phyloP scores from a whole-genome alignment of 83 land plant genomes.

The Isoetes engelmannii region DNA sequence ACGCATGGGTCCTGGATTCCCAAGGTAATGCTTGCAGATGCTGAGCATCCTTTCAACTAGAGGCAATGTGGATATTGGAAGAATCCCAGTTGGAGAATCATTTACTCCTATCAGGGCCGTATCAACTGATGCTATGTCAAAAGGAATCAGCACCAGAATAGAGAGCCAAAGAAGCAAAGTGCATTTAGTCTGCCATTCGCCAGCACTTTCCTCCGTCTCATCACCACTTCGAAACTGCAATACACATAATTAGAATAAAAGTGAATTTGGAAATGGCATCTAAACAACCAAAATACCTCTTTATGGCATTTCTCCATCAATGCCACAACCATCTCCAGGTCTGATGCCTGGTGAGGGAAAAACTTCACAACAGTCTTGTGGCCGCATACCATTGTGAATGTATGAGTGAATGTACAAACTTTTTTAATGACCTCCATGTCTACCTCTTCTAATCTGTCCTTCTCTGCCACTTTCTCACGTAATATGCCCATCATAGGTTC shows the following conservation, averaged over 20 bases:
- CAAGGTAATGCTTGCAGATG: conserved; percentile 71
- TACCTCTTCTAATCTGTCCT: conserved; percentile 29
- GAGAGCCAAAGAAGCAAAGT: conserved; percentile 84
- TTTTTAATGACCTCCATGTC: conserved; percentile 59
- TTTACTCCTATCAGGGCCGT: conserved; percentile 42
- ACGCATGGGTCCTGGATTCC: conserved; percentile 88
- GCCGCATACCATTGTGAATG: conserved; percentile 84
- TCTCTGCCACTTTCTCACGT: conserved; percentile 39
- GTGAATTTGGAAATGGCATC: background rate
- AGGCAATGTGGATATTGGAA: conserved; percentile 38
- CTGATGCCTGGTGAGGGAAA: conserved; percentile 90
- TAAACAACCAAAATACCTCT: conserved; percentile 15
- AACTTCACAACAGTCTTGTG: conserved; percentile 81
- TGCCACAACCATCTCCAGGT: conserved; percentile 79
- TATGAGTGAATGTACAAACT: conserved; percentile 60
- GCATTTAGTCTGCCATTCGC: conserved; percentile 95
- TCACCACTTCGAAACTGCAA: conserved; percentile 32
- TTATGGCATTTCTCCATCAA: conserved; percentile 68
- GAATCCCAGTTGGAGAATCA: conserved; percentile 2
- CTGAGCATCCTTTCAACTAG: conserved; percentile 61
- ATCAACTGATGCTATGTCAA: conserved; percentile 91
- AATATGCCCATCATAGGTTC: conserved; percentile 67
- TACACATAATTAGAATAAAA: conserved; percentile 1
- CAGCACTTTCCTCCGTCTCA: conserved; percentile 77
- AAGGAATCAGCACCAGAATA: conserved; percentile 88